Evolutionary conservation across 768 basidiomycete genomes (phyloP).

Genomic region (Lactifluus pinguis): DNA sequence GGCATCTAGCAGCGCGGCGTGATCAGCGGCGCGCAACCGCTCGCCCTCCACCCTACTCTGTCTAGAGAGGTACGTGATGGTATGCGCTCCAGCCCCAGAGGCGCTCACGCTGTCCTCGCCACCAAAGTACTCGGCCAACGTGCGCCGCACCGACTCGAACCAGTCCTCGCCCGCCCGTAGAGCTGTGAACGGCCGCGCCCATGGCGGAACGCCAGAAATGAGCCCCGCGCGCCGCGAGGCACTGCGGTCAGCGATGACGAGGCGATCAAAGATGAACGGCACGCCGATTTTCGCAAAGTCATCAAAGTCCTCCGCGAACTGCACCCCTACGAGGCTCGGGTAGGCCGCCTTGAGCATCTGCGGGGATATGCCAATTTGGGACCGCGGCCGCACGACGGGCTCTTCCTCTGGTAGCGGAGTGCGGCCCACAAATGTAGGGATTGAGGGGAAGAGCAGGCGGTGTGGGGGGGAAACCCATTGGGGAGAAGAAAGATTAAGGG

Average conservation of each 20-base stretch:
- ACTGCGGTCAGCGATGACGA: slow-evolving; percentile 69
- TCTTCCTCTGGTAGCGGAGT: slow-evolving; percentile 25
- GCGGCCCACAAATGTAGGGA: slow-evolving; percentile 47
- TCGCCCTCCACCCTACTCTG: slow-evolving; percentile 42
- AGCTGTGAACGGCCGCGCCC: slow-evolving; percentile 31
- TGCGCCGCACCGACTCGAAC: slow-evolving; percentile 36
- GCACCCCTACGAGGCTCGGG: slow-evolving; percentile 47
- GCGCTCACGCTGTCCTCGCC: slow-evolving; percentile 6
- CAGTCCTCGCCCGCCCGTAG: slow-evolving; percentile 30
- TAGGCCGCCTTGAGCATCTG: slow-evolving; percentile 54
- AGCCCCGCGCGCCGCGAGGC: slow-evolving; percentile 37
- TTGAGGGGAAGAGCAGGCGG: slow-evolving; percentile 67
- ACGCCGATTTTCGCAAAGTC: slow-evolving; percentile 60
- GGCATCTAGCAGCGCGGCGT: slow-evolving; percentile 50
- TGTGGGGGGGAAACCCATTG: slow-evolving; percentile 21
- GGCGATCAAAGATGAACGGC: slow-evolving; percentile 66
- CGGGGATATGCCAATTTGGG: slow-evolving; percentile 24
- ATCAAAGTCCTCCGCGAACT: slow-evolving; percentile 68
- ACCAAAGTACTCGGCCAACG: slow-evolving; percentile 37
- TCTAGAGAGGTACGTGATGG: slow-evolving; percentile 59
- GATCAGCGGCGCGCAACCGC: slow-evolving; percentile 45
- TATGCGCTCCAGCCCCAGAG: slow-evolving; percentile 32
- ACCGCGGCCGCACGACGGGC: slow-evolving; percentile 25
- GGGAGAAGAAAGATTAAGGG: slow-evolving; percentile 36
- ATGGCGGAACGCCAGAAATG: slow-evolving; percentile 21